Percentiles rank a stretch among this genome's conserved stretches.
These are phyloP conservation scores for Yamadazyma taylorii DNA, from an alignment of 1,139 yeast genomes.

Conservation along the genomic window DNA sequence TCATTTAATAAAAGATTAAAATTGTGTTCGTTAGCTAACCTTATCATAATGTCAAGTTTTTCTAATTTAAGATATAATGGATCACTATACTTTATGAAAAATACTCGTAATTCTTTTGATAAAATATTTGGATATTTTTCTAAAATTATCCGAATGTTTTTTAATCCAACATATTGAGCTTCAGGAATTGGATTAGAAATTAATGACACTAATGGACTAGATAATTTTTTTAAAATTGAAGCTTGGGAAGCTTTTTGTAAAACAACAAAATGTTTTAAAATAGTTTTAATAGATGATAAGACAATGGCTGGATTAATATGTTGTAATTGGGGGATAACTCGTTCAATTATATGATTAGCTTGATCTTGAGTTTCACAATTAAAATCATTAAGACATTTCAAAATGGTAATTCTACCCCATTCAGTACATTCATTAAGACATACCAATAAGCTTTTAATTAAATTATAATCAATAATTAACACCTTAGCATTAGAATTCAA, in stretches of 20 bases:
- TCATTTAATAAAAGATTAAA: constrained; percentile 74
- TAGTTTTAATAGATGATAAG: constrained; percentile 79
- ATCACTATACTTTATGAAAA: constrained; percentile 91
- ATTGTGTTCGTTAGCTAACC: constrained; percentile 74
- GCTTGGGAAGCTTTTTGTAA: constrained; percentile 32
- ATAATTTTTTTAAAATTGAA: constrained; percentile 63
- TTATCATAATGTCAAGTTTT: constrained; percentile 85
- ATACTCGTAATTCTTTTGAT: constrained; percentile 80
- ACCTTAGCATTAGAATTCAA: constrained; percentile 53
- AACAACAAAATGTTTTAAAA: constrained; percentile 70
- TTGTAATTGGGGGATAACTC: constrained; percentile 93
- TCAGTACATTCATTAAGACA: constrained; percentile 97
- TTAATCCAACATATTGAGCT: constrained; percentile 91
- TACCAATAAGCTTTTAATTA: constrained; percentile 65
- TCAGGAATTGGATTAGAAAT: constrained; percentile 86
- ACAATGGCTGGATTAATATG: constrained; percentile 98
- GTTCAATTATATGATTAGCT: constrained; percentile 83
- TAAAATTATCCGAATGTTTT: constrained; percentile 85
- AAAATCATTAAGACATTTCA: constrained; percentile 79
- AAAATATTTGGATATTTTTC: constrained; percentile 85
- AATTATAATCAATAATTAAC: constrained; percentile 40
- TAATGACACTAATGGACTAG: constrained; percentile 91
- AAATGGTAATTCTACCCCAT: constrained; percentile 95
- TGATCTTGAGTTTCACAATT: constrained; percentile 56
- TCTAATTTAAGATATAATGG: constrained; percentile 92